Evolutionary conservation across 1,284 basidiomycete genomes (phyloP), one percentile per base, ranked within the genome.

Genomic region (Boletellus sp.): DNA sequence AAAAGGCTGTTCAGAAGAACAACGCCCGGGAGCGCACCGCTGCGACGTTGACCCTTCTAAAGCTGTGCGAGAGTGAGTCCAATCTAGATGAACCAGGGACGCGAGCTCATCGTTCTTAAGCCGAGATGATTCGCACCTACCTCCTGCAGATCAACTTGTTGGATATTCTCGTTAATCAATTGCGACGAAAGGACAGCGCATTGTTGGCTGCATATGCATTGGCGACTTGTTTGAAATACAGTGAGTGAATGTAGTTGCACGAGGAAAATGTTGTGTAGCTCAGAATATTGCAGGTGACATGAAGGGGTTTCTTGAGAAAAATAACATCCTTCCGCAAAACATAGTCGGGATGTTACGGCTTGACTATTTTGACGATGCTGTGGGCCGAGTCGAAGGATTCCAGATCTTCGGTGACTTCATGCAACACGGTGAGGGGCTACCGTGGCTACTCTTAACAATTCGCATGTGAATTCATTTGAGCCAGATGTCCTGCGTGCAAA

Each of bases 401-500:
- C 50, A 45, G 16, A 50, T 57, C 18, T 53, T 57, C 13, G 15
- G 37, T 5, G 39, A 39, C 15, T 26, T 57, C 15, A 52, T 57
- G 48, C 40, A 48, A 32, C 15, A 55, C 5, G 49, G 55, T 56
- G 39, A 54, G 13, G 22, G 10, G n/a, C 13, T 11, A 19, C 5
- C 6, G 4, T n/a, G 7, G 21, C 35, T 15, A 15, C 24, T 24
- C 3, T n/a, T 6, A 1, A 22, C 0, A 26, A 35, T 30, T 12
- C 15, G 3, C 16, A 18, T 46, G 7, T 47, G 58, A 28, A 65
- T 42, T 22, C 3, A n/a, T 37, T 13, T 10, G 43, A 12, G 3
- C 26, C 15, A 68, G 65, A 18, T 5, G 40, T 61, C 7, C 22
- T 64, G 1, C 53, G 64, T 30, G 15, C 44, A 28, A 56, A 51